phyloP scores from a whole-genome alignment of 108 stramenopile genomes.

The Fistulifera pelliculosa region DNA sequence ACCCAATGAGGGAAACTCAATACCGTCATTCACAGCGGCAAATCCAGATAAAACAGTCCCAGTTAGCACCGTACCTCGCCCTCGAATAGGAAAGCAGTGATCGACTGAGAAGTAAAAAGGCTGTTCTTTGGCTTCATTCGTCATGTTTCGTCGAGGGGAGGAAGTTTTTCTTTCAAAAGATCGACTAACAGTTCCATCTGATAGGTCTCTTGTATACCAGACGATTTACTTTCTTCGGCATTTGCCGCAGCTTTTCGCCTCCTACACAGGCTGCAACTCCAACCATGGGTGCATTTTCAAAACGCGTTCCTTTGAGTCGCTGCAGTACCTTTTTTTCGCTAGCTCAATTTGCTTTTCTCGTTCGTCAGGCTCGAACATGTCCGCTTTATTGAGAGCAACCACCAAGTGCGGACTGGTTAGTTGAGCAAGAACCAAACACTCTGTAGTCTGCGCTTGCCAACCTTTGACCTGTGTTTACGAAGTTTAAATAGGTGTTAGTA shows the following conservation, averaged over 20 bases:
- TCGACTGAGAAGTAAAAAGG: slow-evolving; percentile 84
- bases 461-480: slow-evolving; percentile 67
- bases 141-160: slow-evolving; percentile 47
- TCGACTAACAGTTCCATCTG: slow-evolving; percentile 65
- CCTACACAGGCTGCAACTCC: slow-evolving; percentile 86
- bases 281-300: slow-evolving; percentile 67
- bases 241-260: slow-evolving; percentile 85
- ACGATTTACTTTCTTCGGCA: slow-evolving; percentile 3
- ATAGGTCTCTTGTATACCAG: slow-evolving; percentile 27
- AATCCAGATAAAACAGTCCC: slow-evolving; percentile 88
- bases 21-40: slow-evolving; percentile 74
- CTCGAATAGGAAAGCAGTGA: slow-evolving; percentile 94
- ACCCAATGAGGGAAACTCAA: slow-evolving; percentile 88
- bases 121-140: slow-evolving; percentile 10
- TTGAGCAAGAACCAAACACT: slow-evolving; percentile 97
- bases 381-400: slow-evolving; percentile 91
- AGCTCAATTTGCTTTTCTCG: slow-evolving; percentile 45
- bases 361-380: slow-evolving; percentile 73
- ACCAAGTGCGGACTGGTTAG: slow-evolving; percentile 82
- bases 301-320: slow-evolving; percentile 55
- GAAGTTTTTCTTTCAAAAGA: slow-evolving; percentile 42
- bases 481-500: too few relatives aligned
- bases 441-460: slow-evolving; percentile 98
- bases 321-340: slow-evolving; percentile 51
- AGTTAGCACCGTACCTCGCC: slow-evolving; percentile 96